phyloP scores from a whole-genome alignment of 768 basidiomycete genomes.

The Trametes punicea region DNA sequence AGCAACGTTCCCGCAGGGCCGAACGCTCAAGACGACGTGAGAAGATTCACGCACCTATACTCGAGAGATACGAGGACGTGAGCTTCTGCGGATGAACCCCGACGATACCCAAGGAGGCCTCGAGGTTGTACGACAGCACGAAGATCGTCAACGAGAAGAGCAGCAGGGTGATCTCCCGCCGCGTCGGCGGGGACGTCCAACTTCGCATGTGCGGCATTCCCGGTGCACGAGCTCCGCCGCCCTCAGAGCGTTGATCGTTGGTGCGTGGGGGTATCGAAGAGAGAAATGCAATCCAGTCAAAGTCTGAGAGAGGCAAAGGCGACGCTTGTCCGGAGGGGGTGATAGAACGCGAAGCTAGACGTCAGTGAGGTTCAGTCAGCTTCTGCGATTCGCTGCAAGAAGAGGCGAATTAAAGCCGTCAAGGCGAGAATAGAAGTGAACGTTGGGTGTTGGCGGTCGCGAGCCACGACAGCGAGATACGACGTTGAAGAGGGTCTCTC shows the following conservation, averaged over 20 bases:
- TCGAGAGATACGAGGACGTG: conserved; percentile 23
- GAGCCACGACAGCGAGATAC: neutral
- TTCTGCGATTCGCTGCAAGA: neutral
- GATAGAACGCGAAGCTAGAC: conserved; percentile 6
- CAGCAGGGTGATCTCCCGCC: conserved; percentile 70
- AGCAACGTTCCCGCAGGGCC: neutral
- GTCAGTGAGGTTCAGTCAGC: neutral
- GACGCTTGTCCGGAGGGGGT: conserved; percentile 1
- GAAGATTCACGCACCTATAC: conserved; percentile 16
- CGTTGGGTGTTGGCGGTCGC: neutral
- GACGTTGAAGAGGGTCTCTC: neutral
- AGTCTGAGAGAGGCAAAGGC: conserved; percentile 9
- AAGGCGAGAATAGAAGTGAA: neutral
- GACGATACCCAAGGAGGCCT: conserved; percentile 53
- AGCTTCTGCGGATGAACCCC: conserved; percentile 30
- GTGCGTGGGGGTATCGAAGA: neutral
- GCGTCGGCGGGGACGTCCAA: conserved; percentile 65
- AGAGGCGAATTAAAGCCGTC: conserved; percentile 3
- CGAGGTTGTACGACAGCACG: conserved; percentile 71
- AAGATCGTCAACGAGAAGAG: conserved; percentile 64
- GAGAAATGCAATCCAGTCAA: neutral
- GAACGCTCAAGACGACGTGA: neutral
- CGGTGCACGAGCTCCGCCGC: neutral
- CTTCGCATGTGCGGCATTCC: conserved; percentile 39
- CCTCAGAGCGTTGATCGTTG: neutral